Conservation (phyloP, 306 rosid genomes). For the Rubus parviflorus region DNA sequence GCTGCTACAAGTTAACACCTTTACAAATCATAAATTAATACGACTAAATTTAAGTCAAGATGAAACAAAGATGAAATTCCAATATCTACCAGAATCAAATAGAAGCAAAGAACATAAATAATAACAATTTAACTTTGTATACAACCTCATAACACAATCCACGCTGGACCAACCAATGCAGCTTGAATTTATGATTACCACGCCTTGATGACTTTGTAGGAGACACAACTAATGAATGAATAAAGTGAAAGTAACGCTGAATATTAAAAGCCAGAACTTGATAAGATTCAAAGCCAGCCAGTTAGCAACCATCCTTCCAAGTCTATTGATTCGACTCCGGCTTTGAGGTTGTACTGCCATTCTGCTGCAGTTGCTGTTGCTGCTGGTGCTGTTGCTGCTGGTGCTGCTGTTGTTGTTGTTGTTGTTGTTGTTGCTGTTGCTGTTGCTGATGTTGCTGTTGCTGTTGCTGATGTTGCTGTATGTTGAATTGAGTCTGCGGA, state of each 20-base stretch:
- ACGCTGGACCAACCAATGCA: constrained; percentile 40
- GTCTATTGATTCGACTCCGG: constrained; percentile 54
- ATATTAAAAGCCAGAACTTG: constrained; percentile 18
- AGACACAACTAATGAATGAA: constrained; percentile 41
- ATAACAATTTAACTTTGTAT: constrained; percentile 35
- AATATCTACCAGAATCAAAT: constrained; percentile 38
- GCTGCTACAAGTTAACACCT: too few species aligned
- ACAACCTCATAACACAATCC: constrained; percentile 38
- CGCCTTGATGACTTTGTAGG: constrained; percentile 30
- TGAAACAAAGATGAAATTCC: constrained; percentile 16
- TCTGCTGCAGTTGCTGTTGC: constrained; percentile 49
- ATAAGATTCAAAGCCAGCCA: constrained; percentile 22
- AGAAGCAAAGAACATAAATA: background rate
- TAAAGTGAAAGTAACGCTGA: constrained; percentile 28
- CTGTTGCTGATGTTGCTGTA: constrained; percentile 50
- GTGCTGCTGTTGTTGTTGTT: constrained; percentile 38
- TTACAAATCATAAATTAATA: too few species aligned
- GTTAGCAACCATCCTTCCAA: constrained; percentile 13
- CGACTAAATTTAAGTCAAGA: background rate
- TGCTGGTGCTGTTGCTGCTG: constrained; percentile 25
- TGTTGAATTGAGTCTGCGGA: constrained; percentile 44
- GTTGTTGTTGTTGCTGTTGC: constrained; percentile 44
- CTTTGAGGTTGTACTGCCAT: constrained; percentile 53
- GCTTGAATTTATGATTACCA: constrained; percentile 34
- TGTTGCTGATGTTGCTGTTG: constrained; percentile 42